Evolutionary conservation across 805 yeast genomes (phyloP).

Genomic region (Limtongozyma cylindracea): DNA sequence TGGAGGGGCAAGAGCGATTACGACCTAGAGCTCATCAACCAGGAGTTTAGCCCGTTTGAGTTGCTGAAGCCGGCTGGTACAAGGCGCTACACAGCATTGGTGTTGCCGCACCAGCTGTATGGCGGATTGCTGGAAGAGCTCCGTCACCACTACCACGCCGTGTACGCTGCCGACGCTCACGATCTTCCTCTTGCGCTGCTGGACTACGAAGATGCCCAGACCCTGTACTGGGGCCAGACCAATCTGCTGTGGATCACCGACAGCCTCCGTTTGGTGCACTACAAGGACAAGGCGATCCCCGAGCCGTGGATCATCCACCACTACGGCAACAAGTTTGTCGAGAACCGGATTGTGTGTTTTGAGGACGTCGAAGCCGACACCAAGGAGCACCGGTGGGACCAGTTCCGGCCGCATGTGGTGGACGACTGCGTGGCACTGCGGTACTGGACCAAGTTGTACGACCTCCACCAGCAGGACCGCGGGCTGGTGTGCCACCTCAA

Average conservation of each 20-base stretch:
- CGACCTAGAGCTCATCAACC: conserved; percentile 28
- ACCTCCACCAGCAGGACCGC: too few species aligned
- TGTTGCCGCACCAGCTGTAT: conserved; percentile 25
- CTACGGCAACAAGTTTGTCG: conserved; percentile 5
- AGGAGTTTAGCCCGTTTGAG: conserved; percentile 22
- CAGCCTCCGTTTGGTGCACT: conserved; percentile 24
- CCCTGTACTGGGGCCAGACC: conserved; percentile 10
- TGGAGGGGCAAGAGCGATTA: conserved; percentile 11
- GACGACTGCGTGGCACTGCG: conserved; percentile 8
- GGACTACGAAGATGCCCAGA: conserved; percentile 2
- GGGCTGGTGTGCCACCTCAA: too few species aligned
- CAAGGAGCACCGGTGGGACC: conserved; percentile 3
- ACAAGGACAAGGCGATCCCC: conserved; percentile 38
- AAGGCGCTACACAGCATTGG: conserved; percentile 5
- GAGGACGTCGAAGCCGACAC: conserved; percentile 2
- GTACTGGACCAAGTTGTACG: conserved; percentile 7
- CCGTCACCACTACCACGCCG: conserved; percentile 9
- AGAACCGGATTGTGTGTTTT: conserved; percentile 7
- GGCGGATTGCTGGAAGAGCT: conserved; percentile 27
- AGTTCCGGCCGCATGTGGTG: conserved; percentile 6
- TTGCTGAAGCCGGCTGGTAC: conserved; percentile 9
- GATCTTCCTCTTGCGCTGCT: conserved; percentile 15
- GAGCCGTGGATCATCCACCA: conserved; percentile 30
- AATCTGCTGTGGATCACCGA: conserved; percentile 4
- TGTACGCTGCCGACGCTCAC: conserved; percentile 16